Percentiles rank a stretch among this genome's conserved stretches.
These are phyloP conservation scores for Brassica cretica DNA, from an alignment of 345 rosid species.

Conservation along the genomic window DNA sequence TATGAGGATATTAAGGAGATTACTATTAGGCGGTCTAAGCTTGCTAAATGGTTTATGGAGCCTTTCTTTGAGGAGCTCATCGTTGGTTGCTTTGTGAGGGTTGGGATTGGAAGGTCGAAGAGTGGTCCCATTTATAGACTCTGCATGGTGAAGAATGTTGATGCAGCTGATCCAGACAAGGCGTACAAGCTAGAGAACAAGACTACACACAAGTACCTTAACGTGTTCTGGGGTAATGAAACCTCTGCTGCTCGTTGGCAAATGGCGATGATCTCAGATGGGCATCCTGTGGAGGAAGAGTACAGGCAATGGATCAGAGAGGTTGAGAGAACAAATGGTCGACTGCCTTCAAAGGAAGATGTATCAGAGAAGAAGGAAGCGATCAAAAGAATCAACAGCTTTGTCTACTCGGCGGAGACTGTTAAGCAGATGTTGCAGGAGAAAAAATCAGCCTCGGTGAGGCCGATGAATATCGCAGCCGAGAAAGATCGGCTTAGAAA, in stretches of 20 bases:
- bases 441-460: slow-evolving; percentile 77
- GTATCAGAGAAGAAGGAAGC: slow-evolving; percentile 85
- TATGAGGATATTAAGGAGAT: slow-evolving; percentile 85
- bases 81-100: slow-evolving; percentile 92
- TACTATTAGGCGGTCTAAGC: slow-evolving; percentile 86
- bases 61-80: slow-evolving; percentile 98
- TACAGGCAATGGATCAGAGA: slow-evolving; percentile 84
- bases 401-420: slow-evolving; percentile 88
- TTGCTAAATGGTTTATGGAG: slow-evolving; percentile 96
- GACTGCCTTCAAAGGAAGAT: slow-evolving; percentile 83
- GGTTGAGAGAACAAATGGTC: slow-evolving; percentile 81
- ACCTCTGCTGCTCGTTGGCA: slow-evolving; percentile 98
- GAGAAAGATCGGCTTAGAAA: slow-evolving; percentile 94
- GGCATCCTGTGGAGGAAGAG: slow-evolving; percentile 84
- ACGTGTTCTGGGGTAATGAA: slow-evolving; percentile 87
- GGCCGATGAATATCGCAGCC: slow-evolving; percentile 93
- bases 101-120: slow-evolving; percentile 88
- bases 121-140: slow-evolving; percentile 80
- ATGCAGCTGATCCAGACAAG: slow-evolving; percentile 80
- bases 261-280: slow-evolving; percentile 99
- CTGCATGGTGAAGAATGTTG: slow-evolving; percentile 86
- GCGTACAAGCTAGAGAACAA: slow-evolving; percentile 84
- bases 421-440: slow-evolving; percentile 98
- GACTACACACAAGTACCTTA: slow-evolving; percentile 79
- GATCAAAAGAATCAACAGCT: slow-evolving; percentile 62